These are phyloP conservation scores for Epichloe uncinata DNA, from an alignment of 2,329 filamentous ascomycete genomes.

Conservation along the genomic window DNA sequence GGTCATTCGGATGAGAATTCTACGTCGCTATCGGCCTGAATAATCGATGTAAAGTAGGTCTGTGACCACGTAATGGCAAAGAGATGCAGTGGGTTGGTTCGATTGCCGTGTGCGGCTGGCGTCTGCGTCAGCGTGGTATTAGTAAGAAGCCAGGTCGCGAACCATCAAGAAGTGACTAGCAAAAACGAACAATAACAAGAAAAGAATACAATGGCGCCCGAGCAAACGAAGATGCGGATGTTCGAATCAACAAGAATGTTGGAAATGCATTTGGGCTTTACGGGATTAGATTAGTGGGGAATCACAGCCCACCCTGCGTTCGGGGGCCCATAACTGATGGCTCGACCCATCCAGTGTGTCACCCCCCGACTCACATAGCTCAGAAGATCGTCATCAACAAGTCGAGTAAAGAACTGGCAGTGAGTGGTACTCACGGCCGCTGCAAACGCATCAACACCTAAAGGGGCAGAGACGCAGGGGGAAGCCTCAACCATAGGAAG, in stretches of 20 bases:
- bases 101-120: neutral
- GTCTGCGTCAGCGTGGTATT: neutral
- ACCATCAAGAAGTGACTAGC: no score
- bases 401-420: neutral
- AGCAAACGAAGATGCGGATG: neutral
- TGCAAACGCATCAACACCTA: no score
- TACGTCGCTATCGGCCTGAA: neutral
- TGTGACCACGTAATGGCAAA: neutral
- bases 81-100: neutral
- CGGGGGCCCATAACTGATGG: neutral
- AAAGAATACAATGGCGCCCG: neutral
- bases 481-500: no score
- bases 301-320: neutral
- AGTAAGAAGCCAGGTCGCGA: no score
- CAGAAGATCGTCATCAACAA: neutral
- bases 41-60: neutral
- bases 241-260: no score
- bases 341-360: neutral
- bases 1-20: neutral
- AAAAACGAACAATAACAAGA: no score
- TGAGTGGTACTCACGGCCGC: no score
- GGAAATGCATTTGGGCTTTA: no score
- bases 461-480: no score
- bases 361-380: neutral
- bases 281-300: no score